These are phyloP conservation scores for Aspergillus sp. DNA, from an alignment of 2,329 filamentous ascomycete species.

Conservation along the genomic window DNA sequence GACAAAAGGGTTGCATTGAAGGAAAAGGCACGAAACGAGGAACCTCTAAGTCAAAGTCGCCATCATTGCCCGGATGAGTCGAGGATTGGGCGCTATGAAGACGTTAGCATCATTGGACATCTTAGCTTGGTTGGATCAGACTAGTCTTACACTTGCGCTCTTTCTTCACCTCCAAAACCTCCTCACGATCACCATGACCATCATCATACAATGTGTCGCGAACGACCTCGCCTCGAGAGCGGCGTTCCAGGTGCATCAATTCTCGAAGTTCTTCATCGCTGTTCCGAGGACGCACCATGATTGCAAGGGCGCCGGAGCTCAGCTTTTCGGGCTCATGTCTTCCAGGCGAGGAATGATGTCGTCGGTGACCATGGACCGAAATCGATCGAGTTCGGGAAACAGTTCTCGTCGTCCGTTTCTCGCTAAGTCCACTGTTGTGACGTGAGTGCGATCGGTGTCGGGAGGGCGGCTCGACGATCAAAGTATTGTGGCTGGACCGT, in stretches of 20 bases:
- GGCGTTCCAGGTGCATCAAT: constrained; percentile 62
- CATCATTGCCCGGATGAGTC: constrained; percentile 65
- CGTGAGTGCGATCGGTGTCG: constrained; percentile 17
- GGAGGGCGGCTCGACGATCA: constrained; percentile 30
- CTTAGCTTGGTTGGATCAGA: constrained; percentile 18
- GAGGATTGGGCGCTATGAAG: constrained; percentile 57
- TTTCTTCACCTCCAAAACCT: constrained; percentile 65
- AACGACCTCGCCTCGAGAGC: constrained; percentile 29
- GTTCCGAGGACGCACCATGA: constrained; percentile 44
- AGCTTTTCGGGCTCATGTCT: constrained; percentile 37
- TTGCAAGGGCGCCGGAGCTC: constrained; percentile 45
- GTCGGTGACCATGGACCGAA: constrained; percentile 28
- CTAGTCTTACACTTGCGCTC: constrained; percentile 92
- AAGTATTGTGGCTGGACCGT: constrained; percentile 22
- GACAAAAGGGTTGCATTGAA: too few relatives aligned
- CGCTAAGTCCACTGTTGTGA: constrained; percentile 20
- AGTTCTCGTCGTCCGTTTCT: constrained; percentile 18
- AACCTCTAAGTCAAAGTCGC: constrained; percentile 58
- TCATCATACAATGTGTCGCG: constrained; percentile 30
- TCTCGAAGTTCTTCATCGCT: constrained; percentile 63
- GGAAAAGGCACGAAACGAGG: background rate
- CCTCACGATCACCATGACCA: constrained; percentile 40
- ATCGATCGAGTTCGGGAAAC: constrained; percentile 31
- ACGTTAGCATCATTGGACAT: constrained; percentile 15
- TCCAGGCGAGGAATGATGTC: constrained; percentile 33